Evolutionary conservation across 352 stramenopile genomes (phyloP), one percentile per base, ranked within the genome.

Genomic region (Pythium brachiatum): DNA sequence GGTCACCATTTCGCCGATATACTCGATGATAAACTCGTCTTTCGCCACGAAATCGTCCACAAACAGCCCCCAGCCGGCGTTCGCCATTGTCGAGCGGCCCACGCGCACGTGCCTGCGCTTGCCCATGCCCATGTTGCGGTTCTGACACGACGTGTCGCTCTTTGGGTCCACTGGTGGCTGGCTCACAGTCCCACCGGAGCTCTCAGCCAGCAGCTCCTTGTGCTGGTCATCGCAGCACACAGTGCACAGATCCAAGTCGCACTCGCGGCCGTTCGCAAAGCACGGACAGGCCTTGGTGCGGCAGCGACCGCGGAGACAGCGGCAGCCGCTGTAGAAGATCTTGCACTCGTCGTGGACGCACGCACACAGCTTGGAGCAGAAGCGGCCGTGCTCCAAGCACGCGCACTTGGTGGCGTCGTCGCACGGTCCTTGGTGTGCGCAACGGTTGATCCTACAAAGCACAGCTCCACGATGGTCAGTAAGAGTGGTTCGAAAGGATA

Each of bases 11-110:
- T 99, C 96, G 25, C 96, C 96, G 50, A 96, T 86, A 73, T 99
- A 99, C 69, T 98, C 94, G 62, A 92, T 82, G 34, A 99, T 80
- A 64, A 97, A 98, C 60, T 98, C 90, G 32, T 95, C 90, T 60
- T 97, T 98, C 34, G 83, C 81, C 20, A 98, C 76, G 38, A 69
- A 67, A 34, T 96, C 68, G 54, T 95, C 88, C 5, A 92, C 88
- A 65, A 96, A 99, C 9, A 98, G 71, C 7, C 96, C 96, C 88
- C 88, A 98, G 18, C 90, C 94, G 50, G 89, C 90, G 48, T 79
- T 72, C 48, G 76, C 67, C 47, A 97, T 81, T 1, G 62, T 86
- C 8, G 91, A 98, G 27, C 82, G 78, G 18, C 70, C 90, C 39
- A 98, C 64, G 18, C 94, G 79, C 39, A 93, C 69, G 23, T 78